A percentile compares a stretch with the other conserved stretches of the same genome.
Conservation (phyloP, 148 eudicot genomes). For the Rhododendron henanense region DNA sequence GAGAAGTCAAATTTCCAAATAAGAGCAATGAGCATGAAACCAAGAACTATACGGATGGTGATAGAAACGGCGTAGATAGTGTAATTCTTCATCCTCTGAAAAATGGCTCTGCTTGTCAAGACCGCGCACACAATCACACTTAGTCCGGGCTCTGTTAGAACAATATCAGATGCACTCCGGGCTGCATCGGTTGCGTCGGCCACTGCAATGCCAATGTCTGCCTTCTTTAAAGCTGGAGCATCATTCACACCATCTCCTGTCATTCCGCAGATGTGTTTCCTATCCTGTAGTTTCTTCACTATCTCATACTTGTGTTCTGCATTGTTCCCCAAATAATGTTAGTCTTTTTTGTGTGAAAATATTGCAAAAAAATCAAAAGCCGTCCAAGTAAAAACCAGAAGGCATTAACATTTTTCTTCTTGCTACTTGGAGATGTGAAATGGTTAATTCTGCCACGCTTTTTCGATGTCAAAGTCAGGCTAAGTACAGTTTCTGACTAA, state of each 20-base stretch:
- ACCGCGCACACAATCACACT: constrained; percentile 79
- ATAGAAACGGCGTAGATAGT: constrained; percentile 78
- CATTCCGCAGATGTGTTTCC: constrained; percentile 83
- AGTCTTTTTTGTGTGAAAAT: neutral
- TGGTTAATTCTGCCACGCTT: neutral
- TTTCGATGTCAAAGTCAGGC: neutral
- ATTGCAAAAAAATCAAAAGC: neutral
- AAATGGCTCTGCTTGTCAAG: constrained; percentile 67
- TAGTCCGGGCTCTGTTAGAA: constrained; percentile 72
- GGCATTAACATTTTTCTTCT: neutral
- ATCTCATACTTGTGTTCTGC: constrained; percentile 86
- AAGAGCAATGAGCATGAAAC: constrained; percentile 66
- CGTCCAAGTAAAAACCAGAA: neutral
- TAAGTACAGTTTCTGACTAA: neutral
- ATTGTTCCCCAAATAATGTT: neutral
- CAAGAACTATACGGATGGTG: constrained; percentile 67
- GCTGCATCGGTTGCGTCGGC: constrained; percentile 97
- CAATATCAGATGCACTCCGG: constrained; percentile 77
- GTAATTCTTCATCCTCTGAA: constrained; percentile 81
- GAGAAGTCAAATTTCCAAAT: constrained; percentile 77
- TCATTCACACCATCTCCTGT: constrained; percentile 88
- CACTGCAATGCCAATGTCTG: constrained; percentile 79
- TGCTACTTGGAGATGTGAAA: neutral
- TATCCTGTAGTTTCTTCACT: constrained; percentile 76
- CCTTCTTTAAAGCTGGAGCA: constrained; percentile 77